A percentile compares a stretch with the other conserved stretches of the same genome.
Evolutionary conservation across 768 basidiomycete genomes (phyloP).

Genomic region (Lentinus brumalis): DNA sequence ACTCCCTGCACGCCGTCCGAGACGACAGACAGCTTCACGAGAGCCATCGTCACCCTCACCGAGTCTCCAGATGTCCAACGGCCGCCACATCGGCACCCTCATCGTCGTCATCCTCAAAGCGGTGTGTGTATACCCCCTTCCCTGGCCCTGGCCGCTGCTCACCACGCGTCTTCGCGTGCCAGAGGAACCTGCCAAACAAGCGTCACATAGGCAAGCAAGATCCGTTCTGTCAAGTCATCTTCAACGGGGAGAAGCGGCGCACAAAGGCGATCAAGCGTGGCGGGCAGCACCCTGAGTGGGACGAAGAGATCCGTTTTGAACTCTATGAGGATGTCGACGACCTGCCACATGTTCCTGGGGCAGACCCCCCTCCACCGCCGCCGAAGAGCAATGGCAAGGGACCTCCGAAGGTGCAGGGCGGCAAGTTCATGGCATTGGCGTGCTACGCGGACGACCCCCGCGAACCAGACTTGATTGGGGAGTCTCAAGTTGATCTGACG

Average conservation of each 20-base stretch:
- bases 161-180: conserved; percentile 3
- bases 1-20: conserved; percentile 5
- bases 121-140: conserved; percentile 51
- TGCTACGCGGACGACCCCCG: conserved; percentile 95
- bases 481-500: conserved; percentile 82
- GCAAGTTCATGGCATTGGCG: conserved; percentile 73
- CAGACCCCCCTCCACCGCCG: conserved; percentile 57
- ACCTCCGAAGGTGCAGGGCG: conserved; percentile 62
- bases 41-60: neutral
- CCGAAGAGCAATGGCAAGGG: conserved; percentile 60
- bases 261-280: conserved; percentile 96
- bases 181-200: conserved; percentile 91
- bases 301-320: conserved; percentile 94
- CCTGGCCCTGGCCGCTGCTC: conserved; percentile 4
- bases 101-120: conserved; percentile 93
- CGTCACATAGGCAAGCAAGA: conserved; percentile 96
- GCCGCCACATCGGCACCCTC: conserved; percentile 87
- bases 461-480: conserved; percentile 96
- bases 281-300: conserved; percentile 99
- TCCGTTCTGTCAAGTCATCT: conserved; percentile 82
- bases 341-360: conserved; percentile 44
- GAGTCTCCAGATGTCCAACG: conserved; percentile 45
- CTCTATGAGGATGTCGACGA: conserved; percentile 66
- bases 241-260: conserved; percentile 81
- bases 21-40: neutral